phyloP scores from a whole-genome alignment of 768 basidiomycete species.

The Solioccasus polychromus region DNA sequence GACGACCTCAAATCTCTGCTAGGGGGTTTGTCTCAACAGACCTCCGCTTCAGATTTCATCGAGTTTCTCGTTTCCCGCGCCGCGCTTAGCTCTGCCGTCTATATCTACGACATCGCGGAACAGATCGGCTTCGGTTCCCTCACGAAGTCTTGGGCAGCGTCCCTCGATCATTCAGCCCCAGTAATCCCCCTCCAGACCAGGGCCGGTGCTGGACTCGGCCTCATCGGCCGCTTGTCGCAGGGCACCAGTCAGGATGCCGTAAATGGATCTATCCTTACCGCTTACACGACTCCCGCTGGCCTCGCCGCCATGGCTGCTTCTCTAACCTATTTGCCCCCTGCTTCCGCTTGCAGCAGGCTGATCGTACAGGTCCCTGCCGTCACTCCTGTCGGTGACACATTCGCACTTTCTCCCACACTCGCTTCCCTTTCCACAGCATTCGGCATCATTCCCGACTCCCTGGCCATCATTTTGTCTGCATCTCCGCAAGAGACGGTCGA shows the following conservation, averaged over 20 bases:
- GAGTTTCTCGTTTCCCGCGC: slow-evolving; percentile 65
- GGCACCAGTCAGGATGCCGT: slow-evolving; percentile 69
- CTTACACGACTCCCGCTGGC: slow-evolving; percentile 82
- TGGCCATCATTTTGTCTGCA: slow-evolving; percentile 77
- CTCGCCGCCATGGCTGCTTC: slow-evolving; percentile 81
- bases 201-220: slow-evolving; percentile 76
- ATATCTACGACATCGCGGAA: slow-evolving; percentile 80
- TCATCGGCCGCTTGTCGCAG: slow-evolving; percentile 78
- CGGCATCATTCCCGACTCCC: slow-evolving; percentile 57
- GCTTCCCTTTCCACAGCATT: slow-evolving; percentile 61
- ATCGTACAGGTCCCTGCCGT: slow-evolving; percentile 82
- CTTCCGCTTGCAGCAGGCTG: slow-evolving; percentile 62
- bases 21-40: slow-evolving; percentile 3
- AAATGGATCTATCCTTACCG: slow-evolving; percentile 61
- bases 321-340: slow-evolving; percentile 65
- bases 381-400: slow-evolving; percentile 58
- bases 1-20: slow-evolving; percentile 28
- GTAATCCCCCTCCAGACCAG: slow-evolving; percentile 77
- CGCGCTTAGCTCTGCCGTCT: slow-evolving; percentile 60
- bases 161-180: slow-evolving; percentile 42
- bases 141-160: slow-evolving; percentile 62
- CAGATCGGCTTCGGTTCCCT: slow-evolving; percentile 78
- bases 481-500: slow-evolving; percentile 81
- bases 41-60: slow-evolving; percentile 58
- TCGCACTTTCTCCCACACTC: slow-evolving; percentile 76